Evolutionary conservation across 2,329 filamentous ascomycete genomes (phyloP).

Genomic region (Sporothrix pseudoabietina): DNA sequence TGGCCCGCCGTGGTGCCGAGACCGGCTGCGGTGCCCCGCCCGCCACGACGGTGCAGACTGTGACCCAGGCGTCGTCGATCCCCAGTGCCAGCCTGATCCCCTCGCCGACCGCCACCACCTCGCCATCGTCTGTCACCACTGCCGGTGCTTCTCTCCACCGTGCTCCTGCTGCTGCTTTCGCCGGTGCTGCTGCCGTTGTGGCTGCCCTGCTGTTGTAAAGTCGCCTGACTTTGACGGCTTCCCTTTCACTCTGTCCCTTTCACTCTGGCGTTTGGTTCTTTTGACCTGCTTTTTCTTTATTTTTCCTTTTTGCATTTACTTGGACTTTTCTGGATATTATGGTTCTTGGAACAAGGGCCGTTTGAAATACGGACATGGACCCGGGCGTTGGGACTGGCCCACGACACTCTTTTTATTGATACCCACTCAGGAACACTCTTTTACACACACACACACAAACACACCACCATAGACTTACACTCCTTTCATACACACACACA

Average conservation of each 20-base stretch:
- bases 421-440: constrained; percentile 3
- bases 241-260: too few relatives aligned
- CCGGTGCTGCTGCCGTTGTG: constrained; percentile 23
- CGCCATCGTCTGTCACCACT: constrained; percentile 27
- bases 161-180: not conserved
- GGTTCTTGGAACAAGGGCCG: not conserved
- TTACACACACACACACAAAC: not conserved
- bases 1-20: constrained; percentile 16
- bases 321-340: not conserved
- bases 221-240: too few relatives aligned
- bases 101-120: not conserved
- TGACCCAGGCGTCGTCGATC: constrained; percentile 19
- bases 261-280: not conserved
- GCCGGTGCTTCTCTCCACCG: constrained; percentile 27
- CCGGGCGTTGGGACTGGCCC: not conserved
- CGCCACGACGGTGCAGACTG: constrained; percentile 1
- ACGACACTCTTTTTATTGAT: constrained; percentile 17
- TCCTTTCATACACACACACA: constrained; percentile 9
- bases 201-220: constrained; percentile 25
- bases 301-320: not conserved
- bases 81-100: not conserved
- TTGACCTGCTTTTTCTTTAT: not conserved
- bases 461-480: constrained; percentile 4
- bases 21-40: constrained; percentile 13
- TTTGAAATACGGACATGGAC: not conserved